phyloP scores from a whole-genome alignment of 2,329 filamentous ascomycete species.

The Nemania serpens region DNA sequence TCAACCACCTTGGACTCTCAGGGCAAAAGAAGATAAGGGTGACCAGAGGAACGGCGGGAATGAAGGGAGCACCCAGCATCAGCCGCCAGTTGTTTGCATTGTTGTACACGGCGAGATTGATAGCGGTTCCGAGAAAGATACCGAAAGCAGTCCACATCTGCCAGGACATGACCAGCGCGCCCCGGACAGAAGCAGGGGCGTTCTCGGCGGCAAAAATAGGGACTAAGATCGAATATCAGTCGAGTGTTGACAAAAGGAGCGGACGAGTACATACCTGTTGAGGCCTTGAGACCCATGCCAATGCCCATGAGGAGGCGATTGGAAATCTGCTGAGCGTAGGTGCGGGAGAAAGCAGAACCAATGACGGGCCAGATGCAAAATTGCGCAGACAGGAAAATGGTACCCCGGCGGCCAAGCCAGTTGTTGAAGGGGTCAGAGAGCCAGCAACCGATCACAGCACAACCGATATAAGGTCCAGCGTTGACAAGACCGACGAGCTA shows the following conservation, averaged over 20 bases:
- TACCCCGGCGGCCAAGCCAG: conserved; percentile 61
- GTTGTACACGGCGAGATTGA: conserved; percentile 58
- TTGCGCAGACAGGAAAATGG: conserved; percentile 76
- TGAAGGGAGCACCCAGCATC: conserved; percentile 62
- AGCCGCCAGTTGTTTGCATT: conserved; percentile 44
- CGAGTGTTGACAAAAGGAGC: not conserved
- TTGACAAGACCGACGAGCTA: conserved; percentile 64
- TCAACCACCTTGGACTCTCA: conserved; percentile 68
- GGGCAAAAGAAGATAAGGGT: conserved; percentile 68
- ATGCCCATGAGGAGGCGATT: conserved; percentile 76
- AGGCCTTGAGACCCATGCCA: conserved; percentile 76
- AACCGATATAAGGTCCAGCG: conserved; percentile 49
- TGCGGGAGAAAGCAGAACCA: conserved; percentile 71
- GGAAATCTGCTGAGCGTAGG: conserved; percentile 72
- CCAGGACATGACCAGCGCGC: conserved; percentile 83
- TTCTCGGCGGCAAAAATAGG: conserved; percentile 80
- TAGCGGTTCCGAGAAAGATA: conserved; percentile 64
- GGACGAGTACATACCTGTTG: conserved; percentile 51
- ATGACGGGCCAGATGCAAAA: conserved; percentile 73
- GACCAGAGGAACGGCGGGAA: conserved; percentile 61
- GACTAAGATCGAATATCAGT: conserved; percentile 46
- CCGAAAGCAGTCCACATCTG: conserved; percentile 69
- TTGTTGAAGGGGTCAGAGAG: conserved; percentile 65
- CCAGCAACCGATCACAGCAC: conserved; percentile 60
- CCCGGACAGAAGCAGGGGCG: conserved; percentile 69